phyloP scores from a whole-genome alignment of 2,329 filamentous ascomycete species.

The Davidsoniella eucalypti region DNA sequence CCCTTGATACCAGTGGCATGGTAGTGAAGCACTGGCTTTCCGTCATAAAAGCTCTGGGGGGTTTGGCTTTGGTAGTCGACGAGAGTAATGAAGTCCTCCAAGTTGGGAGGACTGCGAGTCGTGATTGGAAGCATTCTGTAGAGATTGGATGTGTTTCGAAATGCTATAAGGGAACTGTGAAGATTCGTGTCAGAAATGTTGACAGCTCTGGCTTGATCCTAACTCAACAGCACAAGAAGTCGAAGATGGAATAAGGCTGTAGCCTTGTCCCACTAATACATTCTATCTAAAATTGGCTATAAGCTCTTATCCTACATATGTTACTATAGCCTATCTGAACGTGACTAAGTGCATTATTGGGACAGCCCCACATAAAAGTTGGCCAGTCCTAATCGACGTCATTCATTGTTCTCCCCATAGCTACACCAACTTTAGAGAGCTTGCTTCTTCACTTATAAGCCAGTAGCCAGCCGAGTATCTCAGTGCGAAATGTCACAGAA shows the following conservation, averaged over 20 bases:
- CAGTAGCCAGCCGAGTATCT: background rate
- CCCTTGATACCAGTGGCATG: constrained; percentile 41
- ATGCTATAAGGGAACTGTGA: background rate
- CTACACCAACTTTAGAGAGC: background rate
- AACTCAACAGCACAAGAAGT: background rate
- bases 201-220: no score
- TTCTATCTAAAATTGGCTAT: no score
- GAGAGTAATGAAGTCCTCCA: constrained; percentile 45
- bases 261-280: constrained; percentile 6
- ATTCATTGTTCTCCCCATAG: background rate
- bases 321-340: constrained; percentile 13
- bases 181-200: no score
- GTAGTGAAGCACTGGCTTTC: constrained; percentile 54
- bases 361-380: background rate
- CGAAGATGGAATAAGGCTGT: constrained; percentile 1
- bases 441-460: background rate
- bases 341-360: constrained; percentile 6
- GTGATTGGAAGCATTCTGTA: constrained; percentile 28
- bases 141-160: constrained; percentile 10
- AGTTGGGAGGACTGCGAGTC: constrained; percentile 38
- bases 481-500: constrained; percentile 3
- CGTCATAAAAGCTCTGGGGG: constrained; percentile 53
- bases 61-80: constrained; percentile 57
- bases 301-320: constrained; percentile 12
- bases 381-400: constrained; percentile 6